These are phyloP conservation scores for Ostreobium quekettii DNA, from an alignment of 139 green algal genomes.

Conservation along the genomic window DNA sequence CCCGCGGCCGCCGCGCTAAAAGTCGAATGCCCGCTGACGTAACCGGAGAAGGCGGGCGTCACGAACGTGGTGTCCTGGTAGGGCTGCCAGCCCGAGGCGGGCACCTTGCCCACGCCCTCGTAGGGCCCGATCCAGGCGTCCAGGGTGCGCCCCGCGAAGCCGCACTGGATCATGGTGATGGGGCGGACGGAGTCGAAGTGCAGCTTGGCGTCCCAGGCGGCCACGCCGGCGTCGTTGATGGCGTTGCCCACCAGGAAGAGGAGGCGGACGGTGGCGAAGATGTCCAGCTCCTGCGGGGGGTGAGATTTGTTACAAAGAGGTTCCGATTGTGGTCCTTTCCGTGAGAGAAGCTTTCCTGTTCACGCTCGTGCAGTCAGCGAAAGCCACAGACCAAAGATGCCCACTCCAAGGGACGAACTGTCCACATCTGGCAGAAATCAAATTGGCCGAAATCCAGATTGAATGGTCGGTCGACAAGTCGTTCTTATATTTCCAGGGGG, in stretches of 20 bases:
- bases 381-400: no score
- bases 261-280: background rate
- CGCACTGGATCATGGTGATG: constrained; percentile 17
- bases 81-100: constrained; percentile 9
- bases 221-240: constrained; percentile 15
- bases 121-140: constrained; percentile 15
- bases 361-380: no score
- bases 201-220: constrained; percentile 11
- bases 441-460: no score
- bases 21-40: constrained; percentile 17
- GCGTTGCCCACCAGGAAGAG: constrained; percentile 21
- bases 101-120: background rate
- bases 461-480: no score
- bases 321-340: no score
- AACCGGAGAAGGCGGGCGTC: constrained; percentile 17
- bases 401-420: no score
- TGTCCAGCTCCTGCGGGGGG: constrained; percentile 13
- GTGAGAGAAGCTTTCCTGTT: no score
- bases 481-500: no score
- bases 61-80: constrained; percentile 4
- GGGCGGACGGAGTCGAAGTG: constrained; percentile 16
- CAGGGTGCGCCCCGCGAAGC: no score
- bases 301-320: no score
- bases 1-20: constrained; percentile 9
- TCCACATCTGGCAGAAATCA: no score